phyloP scores from a whole-genome alignment of 139 green algal species.

The Micromonas pusilla region DNA sequence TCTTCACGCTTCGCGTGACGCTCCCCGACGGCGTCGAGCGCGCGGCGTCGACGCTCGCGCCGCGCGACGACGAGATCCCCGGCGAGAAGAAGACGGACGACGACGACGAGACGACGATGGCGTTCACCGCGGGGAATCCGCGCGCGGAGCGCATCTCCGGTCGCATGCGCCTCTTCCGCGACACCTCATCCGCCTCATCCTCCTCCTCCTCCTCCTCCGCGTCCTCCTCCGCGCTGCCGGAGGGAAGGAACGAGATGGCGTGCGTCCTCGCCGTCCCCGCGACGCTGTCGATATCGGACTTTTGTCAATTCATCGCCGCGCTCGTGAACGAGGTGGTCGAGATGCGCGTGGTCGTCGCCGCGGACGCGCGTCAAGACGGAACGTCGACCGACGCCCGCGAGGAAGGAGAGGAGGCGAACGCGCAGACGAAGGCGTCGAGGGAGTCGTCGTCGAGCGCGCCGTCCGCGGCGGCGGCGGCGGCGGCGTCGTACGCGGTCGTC shows the following conservation, averaged over 20 bases:
- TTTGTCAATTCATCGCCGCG: constrained; percentile 77
- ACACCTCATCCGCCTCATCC: constrained; percentile 22
- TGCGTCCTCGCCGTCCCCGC: constrained; percentile 67
- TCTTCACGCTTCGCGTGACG: not conserved
- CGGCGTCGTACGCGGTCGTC: constrained; percentile 70
- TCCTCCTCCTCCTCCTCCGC: not conserved
- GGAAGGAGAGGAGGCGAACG: not conserved
- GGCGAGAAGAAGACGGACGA: too few relatives aligned
- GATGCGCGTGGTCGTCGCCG: constrained; percentile 71
- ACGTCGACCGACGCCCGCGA: too few relatives aligned
- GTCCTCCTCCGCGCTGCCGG: not conserved
- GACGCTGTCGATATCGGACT: constrained; percentile 81
- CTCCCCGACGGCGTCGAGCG: not conserved
- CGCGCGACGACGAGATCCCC: not conserved
- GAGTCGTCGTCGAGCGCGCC: constrained; percentile 16
- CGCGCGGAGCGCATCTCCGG: constrained; percentile 81
- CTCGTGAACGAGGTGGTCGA: constrained; percentile 55
- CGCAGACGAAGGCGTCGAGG: constrained; percentile 11
- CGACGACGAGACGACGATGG: too few relatives aligned
- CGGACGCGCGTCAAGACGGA: too few relatives aligned
- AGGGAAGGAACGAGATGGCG: constrained; percentile 11
- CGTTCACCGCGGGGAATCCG: constrained; percentile 75
- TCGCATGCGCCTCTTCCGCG: constrained; percentile 72
- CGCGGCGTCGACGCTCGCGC: not conserved
- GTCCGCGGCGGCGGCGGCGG: not conserved